phyloP scores from a whole-genome alignment of 208 protist species.

The Trichomonas tenax region DNA sequence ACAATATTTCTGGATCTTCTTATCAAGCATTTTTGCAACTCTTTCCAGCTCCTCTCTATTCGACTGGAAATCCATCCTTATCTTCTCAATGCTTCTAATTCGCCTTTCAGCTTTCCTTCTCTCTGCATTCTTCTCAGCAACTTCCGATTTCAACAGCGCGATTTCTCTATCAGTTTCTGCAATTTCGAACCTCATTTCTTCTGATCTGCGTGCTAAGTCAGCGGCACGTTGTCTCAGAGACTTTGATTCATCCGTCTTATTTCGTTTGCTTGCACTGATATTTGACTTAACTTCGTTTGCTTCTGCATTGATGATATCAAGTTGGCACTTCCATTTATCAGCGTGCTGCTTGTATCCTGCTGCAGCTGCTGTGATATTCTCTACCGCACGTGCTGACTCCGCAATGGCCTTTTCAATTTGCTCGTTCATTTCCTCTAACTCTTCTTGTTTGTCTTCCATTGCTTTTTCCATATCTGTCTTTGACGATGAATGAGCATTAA shows the following conservation, averaged over 20 bases:
- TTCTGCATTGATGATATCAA: not conserved
- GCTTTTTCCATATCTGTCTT: not conserved
- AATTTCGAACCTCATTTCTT: not conserved
- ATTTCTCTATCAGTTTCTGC: not conserved
- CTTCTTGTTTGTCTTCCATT: not conserved
- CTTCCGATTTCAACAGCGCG: not conserved
- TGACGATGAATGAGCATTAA: not conserved
- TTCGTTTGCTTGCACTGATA: not conserved
- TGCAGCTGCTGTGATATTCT: not conserved
- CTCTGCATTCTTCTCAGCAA: not conserved
- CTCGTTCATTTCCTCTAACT: not conserved
- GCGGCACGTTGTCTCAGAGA: not conserved
- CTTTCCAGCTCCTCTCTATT: not conserved
- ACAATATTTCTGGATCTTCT: not conserved
- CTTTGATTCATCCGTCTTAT: not conserved
- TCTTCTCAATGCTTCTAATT: not conserved
- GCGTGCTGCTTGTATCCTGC: not conserved
- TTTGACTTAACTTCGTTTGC: not conserved
- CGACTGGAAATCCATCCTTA: not conserved
- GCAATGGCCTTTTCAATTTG: not conserved
- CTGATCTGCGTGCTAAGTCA: not conserved
- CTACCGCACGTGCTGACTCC: not conserved
- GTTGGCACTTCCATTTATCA: not conserved
- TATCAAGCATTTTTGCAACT: not conserved
- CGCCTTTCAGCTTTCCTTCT: not conserved